Evolutionary conservation across 768 basidiomycete species (phyloP), one percentile per base, ranked within the genome.

Genomic region (Calocybe indica): DNA sequence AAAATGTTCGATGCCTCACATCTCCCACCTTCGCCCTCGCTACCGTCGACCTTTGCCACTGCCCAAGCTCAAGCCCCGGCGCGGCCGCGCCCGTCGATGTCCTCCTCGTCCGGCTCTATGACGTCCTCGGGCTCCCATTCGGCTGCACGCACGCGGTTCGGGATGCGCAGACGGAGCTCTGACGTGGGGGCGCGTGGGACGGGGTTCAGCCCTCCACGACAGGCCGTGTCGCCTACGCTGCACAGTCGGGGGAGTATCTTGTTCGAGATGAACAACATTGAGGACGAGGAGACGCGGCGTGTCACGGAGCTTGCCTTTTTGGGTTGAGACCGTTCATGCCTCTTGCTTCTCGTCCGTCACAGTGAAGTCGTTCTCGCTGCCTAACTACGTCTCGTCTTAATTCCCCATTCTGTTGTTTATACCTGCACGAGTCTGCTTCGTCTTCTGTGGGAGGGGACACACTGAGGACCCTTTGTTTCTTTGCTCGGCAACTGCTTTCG

Each of bases 301-400:
- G 66, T 87, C 70, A 80, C 81, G 38, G 86, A 89, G 67, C 59
- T 85, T 56, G 85, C 85, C 46, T 89, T 88, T 58, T 63, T 85
- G 58, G 65, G 60, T 47, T 72, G 58, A 52, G 14, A 30, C 15
- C n/a, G 11, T 37, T n/a, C 40, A 40, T 42, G 9, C 45, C 28
- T 5, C 12, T 6, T n/a, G 12, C 7, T 31, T 43, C 3, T 38
- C 36, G 22, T 22, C 22, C 4, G 22, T 22, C 2, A 22, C 4
- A 22, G 22, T 22, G 22, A 22, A 22, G 22, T 22, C 22, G 22
- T 22, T 22, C 22, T 22, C 22, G 22, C 22, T 22, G 22, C 22
- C 22, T 22, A 22, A 22, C 22, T 22, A 22, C 22, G 22, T 22
- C 22, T 22, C 22, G 22, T 22, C 22, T 22, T 22, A 22, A 22